Conservation (phyloP, 2,329 filamentous ascomycete genomes). For the Fusarium lyarnte region DNA sequence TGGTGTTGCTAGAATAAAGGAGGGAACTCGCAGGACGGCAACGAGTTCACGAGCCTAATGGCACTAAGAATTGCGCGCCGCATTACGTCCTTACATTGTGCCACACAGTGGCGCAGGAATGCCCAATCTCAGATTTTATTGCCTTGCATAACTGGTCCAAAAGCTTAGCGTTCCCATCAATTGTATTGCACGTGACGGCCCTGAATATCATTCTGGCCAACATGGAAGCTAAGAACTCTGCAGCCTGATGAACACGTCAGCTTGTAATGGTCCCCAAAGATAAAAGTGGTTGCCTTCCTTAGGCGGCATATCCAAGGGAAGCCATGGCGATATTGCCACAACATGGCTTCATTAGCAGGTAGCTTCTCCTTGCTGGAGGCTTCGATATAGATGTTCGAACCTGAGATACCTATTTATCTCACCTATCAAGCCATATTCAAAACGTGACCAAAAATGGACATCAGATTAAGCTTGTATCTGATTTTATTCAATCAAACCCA, state of each 20-base stretch:
- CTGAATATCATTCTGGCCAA: slow-evolving; percentile 27
- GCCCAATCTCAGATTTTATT: neutral
- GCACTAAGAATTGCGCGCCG: slow-evolving; percentile 42
- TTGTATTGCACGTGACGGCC: slow-evolving; percentile 27
- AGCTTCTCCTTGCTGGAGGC: neutral
- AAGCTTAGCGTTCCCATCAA: neutral
- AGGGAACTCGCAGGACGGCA: slow-evolving; percentile 47
- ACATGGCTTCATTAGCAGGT: slow-evolving; percentile 1
- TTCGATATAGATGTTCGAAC: neutral
- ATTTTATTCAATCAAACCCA: neutral
- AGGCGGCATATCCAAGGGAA: neutral
- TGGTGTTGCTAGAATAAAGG: slow-evolving; percentile 45
- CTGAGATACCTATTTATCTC: neutral
- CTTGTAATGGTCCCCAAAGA: slow-evolving; percentile 25
- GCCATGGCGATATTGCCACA: neutral
- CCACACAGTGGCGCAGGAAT: slow-evolving; percentile 41
- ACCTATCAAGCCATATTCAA: neutral
- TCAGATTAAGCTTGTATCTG: no score
- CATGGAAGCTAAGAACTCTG: slow-evolving; percentile 25
- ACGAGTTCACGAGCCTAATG: slow-evolving; percentile 47
- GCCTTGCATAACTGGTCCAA: slow-evolving; percentile 4
- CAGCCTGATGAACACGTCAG: slow-evolving; percentile 40
- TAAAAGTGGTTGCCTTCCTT: slow-evolving; percentile 26
- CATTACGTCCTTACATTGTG: slow-evolving; percentile 32
- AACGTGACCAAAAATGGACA: neutral